A percentile compares a stretch with the other conserved stretches of the same genome.
These are phyloP conservation scores for Neonectria ditissima DNA, from an alignment of 2,329 filamentous ascomycete genomes.

Conservation along the genomic window DNA sequence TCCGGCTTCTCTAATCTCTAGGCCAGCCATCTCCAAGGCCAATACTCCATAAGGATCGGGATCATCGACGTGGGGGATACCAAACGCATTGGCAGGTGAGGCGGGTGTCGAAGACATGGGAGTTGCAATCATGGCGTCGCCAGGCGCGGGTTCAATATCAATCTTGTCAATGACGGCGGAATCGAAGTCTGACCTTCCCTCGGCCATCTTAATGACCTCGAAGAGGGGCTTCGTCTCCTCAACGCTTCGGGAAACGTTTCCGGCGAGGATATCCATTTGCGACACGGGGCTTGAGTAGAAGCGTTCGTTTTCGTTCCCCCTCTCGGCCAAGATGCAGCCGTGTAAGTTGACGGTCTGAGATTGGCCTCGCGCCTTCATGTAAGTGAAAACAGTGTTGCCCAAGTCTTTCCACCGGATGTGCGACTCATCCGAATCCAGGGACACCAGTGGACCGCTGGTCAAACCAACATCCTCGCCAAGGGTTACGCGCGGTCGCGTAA, in stretches of 20 bases:
- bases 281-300: slow-evolving; percentile 65
- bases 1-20: slow-evolving; percentile 92
- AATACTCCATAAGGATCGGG: slow-evolving; percentile 93
- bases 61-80: slow-evolving; percentile 81
- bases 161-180: slow-evolving; percentile 72
- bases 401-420: slow-evolving; percentile 65
- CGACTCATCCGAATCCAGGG: slow-evolving; percentile 63
- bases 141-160: slow-evolving; percentile 76
- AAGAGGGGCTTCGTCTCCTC: slow-evolving; percentile 72
- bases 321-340: slow-evolving; percentile 68
- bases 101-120: slow-evolving; percentile 52
- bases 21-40: slow-evolving; percentile 88
- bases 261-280: slow-evolving; percentile 68
- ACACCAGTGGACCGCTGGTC: slow-evolving; percentile 78
- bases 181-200: slow-evolving; percentile 84
- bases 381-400: slow-evolving; percentile 67
- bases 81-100: slow-evolving; percentile 70
- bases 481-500: slow-evolving; percentile 82
- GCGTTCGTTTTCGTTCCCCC: slow-evolving; percentile 69
- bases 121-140: slow-evolving; percentile 72
- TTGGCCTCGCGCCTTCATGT: slow-evolving; percentile 69
- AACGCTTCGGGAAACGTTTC: slow-evolving; percentile 65
- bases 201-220: slow-evolving; percentile 88
- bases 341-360: slow-evolving; percentile 66
- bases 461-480: slow-evolving; percentile 85